Base-by-base conservation (phyloP, 2,329 filamentous ascomycete genomes). In the Fonsecaea pedrosoi region DNA sequence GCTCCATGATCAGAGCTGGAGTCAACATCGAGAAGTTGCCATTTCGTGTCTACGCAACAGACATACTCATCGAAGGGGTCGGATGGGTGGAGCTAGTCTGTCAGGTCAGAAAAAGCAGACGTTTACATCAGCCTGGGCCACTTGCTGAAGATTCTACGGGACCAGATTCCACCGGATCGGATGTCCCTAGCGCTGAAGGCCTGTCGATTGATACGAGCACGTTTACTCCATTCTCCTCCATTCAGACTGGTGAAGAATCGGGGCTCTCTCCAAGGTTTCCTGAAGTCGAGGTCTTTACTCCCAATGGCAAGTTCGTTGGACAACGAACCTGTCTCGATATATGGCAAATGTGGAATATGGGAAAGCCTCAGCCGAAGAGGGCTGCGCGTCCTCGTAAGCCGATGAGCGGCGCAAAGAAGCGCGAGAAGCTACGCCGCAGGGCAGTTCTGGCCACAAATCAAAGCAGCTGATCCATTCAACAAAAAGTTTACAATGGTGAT, bases 81-180 rank as follows among this genome's bases (percentile, higher is more conserved):
- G 95, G 95, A 7, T 99, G 96, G 91, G 85, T 99, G 2, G 95
- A 99, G 78, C 78, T 99, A 48, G 89, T 89, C 0, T 89, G 89
- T 2, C 94, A 99, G 79, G 87, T 96, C 9, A 87, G 94, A 59
- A 86, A 83, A 15, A 34, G 54, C 67, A 38, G 67, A 60, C 56
- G 70, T 18, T 30, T 10, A 70, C 18, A 21, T 42, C 48, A 30
- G 9, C 12, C 53, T 15, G 54, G 45, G 6, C 3, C 32, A 7
- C 30, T 63, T 25, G 10, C 42, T 5, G 69, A 67, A 56, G 12
- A 18, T 38, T 34, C 30, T 10, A 34, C 40, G 5, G 54, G 34
- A n/a, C 32, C 30, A 42, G 59, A 66, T 25, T 37, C 15, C 13
- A 32, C 40, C 35, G 63, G 35, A 10, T 34, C 38, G 50, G 61